These are phyloP conservation scores for Fimicolochytrium jonesii DNA, from an alignment of 192 early-diverging fungal species.

Conservation along the genomic window DNA sequence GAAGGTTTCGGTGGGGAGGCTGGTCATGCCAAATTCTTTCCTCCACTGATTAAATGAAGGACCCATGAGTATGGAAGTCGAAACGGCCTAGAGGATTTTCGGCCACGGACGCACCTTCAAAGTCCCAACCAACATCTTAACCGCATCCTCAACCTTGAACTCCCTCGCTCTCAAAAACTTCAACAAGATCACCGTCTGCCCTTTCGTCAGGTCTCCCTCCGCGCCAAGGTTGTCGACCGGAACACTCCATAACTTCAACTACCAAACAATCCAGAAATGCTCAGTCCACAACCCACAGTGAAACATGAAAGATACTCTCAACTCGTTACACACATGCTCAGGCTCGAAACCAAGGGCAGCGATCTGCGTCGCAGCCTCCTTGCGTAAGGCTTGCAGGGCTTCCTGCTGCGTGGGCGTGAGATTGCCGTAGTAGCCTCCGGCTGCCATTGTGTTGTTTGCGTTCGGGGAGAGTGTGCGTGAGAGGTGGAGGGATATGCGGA, in stretches of 20 bases:
- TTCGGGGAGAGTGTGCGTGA: too few species aligned
- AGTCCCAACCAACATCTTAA: conserved; percentile 21
- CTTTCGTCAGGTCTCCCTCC: background rate
- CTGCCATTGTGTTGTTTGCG: too few species aligned
- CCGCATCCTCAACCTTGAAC: conserved; percentile 24
- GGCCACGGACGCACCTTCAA: conserved; percentile 5
- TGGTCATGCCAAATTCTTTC: conserved; percentile 25
- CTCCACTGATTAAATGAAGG: conserved; percentile 24
- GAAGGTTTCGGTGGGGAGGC: conserved; percentile 12
- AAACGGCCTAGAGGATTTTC: background rate
- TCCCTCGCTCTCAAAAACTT: conserved; percentile 37
- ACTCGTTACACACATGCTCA: background rate
- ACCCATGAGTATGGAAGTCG: background rate
- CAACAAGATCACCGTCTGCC: conserved; percentile 22
- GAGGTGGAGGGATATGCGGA: too few species aligned
- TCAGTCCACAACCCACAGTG: background rate
- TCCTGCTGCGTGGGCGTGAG: conserved; percentile 3
- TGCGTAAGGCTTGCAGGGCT: background rate
- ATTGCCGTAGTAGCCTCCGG: background rate
- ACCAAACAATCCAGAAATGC: background rate
- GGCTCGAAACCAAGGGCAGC: conserved; percentile 10
- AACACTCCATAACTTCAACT: conserved; percentile 13
- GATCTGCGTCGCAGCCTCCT: background rate
- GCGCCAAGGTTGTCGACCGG: background rate
- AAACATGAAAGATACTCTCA: background rate